Base-by-base conservation (phyloP, 164 flowering plant species). In the Chloranthus sessilifolius region DNA sequence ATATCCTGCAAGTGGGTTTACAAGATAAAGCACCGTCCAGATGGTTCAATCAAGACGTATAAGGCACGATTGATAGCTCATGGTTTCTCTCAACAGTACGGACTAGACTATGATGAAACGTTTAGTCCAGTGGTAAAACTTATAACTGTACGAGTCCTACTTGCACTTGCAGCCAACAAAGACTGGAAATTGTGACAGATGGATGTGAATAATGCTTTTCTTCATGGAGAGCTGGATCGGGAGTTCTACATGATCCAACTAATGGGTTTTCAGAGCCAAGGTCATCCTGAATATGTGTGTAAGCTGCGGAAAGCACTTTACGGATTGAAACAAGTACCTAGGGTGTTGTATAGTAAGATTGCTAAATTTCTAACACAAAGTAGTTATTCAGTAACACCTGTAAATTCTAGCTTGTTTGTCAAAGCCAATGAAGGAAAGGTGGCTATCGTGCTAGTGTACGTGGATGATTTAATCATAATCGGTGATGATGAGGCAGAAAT, bases 1-100 rank as follows among this genome's bases (percentile, higher is more conserved):
- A 58, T 70, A 0, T 65, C 64, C 0, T 65, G 64, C 50, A 58
- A 50, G 28, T 70, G 71, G 61, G 62, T 70, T 7, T 70, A 53
- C 38, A 62, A 62, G 27, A 12, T 65, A 6, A 73, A 68, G 36
- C 34, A 14, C 7, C 49, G 50, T 0, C 22, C 27, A 3, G 53
- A 33, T 60, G 63, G 64, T 14, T 55, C 52, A 30, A 51, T 63
- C 1, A 53, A 66, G 4, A 62, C 65, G 30, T 59, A 53, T 31
- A 62, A 66, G 27, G 65, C 65, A 28, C 26, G 59, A 2, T 17
- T 53, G 14, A 61, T 67, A 3, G 63, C 66, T 42, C 58, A 52
- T 20, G 69, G 60, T 17, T 67, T 66, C 36, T 59, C 63, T 26
- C 49, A 71, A 43, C 31, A 71, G 30, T 66, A 63, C 61, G 62